Base-by-base conservation (phyloP, 306 rosid species). In the Malus sylvestris region DNA sequence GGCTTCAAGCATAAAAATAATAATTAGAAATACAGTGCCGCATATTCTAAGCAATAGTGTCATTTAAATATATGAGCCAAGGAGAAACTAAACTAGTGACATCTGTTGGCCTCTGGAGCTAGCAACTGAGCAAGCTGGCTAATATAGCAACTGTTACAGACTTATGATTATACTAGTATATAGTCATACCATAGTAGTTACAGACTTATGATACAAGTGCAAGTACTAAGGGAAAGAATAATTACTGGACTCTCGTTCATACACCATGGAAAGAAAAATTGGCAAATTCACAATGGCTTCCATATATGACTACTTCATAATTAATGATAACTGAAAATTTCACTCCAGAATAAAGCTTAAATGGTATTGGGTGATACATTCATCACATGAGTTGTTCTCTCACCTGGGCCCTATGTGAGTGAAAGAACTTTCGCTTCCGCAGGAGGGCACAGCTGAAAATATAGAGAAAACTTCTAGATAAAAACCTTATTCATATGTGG, bases 391-490 rank as follows among this genome's bases (percentile, higher is more conserved):
- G 23, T 62, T 73, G 46, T 79, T 72, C 58, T 85, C 58, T 85
- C 63, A 95, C 99, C 99, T 91, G 97, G 51, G 84, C 82, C 80
- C 80, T 95, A 80, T 81, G 96, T 32, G 99, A 95, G 82, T 95
- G 99, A 83, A 85, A 89, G 81, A 90, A 95, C 61, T 79, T 79
- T 27, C 93, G 86, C 89, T 86, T 89, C 83, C 84, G 72, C 86
- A 87, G 72, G 79, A 75, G 81, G 76, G 83, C 82, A 84, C 80
- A 60, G 67, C 98, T 95, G 91, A 80, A 86, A 85, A 78, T 79
- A 69, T 65, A 78, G 38, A 9, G 62, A 78, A 49, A 49, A 79
- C 64, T 68, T 72, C 59, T 35, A 25, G 10, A 68, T 83, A 58
- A 84, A 79, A 68, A 53, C 18, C 38, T 38, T 76, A 71, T 55